Conservation (phyloP, 2,329 filamentous ascomycete species). For the Aspergillus udagawae region DNA sequence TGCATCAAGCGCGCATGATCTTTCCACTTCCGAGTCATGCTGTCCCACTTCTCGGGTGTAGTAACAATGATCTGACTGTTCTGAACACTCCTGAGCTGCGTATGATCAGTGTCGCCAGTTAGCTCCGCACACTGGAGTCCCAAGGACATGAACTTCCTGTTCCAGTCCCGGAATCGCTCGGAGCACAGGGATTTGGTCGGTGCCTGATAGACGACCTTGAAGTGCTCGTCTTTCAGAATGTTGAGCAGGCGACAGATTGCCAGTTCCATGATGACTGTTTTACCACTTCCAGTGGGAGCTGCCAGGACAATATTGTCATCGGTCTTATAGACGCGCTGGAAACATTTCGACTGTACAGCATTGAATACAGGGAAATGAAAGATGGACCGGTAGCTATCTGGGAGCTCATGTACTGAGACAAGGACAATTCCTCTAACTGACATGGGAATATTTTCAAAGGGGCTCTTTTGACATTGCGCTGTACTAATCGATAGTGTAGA, state of each 20-base stretch:
- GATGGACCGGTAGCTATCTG: constrained; percentile 64
- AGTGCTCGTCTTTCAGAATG: constrained; percentile 54
- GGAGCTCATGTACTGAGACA: constrained; percentile 57
- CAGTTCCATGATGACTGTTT: constrained; percentile 76
- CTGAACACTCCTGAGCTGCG: constrained; percentile 65
- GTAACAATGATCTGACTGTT: constrained; percentile 78
- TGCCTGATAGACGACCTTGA: constrained; percentile 81
- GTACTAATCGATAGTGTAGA: background rate
- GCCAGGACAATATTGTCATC: constrained; percentile 75
- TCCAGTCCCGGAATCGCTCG: constrained; percentile 74
- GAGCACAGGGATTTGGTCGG: constrained; percentile 80
- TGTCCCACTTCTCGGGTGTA: constrained; percentile 90
- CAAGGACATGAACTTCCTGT: constrained; percentile 65
- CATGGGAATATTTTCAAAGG: constrained; percentile 25
- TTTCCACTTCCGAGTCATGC: constrained; percentile 80
- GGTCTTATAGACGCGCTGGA: constrained; percentile 60
- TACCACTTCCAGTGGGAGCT: constrained; percentile 80
- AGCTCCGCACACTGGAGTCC: constrained; percentile 69
- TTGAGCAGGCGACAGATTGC: constrained; percentile 71
- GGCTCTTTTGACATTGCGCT: background rate
- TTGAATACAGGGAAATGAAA: constrained; percentile 77
- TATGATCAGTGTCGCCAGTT: constrained; percentile 72
- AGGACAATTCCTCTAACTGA: constrained; percentile 58
- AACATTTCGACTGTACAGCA: constrained; percentile 77
- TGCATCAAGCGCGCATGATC: constrained; percentile 72